Percentiles rank a stretch among this genome's conserved stretches.
These are phyloP conservation scores for Pythium sp. DNA, from an alignment of 352 stramenopile genomes.

Conservation along the genomic window DNA sequence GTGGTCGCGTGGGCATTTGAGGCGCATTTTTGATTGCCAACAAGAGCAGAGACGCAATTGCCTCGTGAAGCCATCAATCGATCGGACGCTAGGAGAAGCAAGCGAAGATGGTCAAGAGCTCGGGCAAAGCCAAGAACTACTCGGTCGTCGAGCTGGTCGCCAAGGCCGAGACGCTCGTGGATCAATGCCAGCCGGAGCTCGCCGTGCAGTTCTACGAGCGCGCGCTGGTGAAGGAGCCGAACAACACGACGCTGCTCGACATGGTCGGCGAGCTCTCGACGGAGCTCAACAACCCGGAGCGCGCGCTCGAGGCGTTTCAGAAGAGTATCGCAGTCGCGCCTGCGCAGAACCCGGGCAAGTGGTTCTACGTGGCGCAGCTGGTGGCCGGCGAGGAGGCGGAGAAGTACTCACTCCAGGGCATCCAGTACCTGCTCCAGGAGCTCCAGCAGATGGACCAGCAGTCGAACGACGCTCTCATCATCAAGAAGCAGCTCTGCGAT, in stretches of 20 bases:
- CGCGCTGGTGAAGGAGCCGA: conserved; percentile 64
- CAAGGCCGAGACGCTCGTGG: conserved; percentile 82
- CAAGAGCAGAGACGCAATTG: neutral
- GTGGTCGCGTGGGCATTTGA: conserved; percentile 15
- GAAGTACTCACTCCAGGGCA: conserved; percentile 65
- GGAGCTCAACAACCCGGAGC: conserved; percentile 80
- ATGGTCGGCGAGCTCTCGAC: conserved; percentile 77
- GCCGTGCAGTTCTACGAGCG: conserved; percentile 85
- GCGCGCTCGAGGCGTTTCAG: conserved; percentile 67
- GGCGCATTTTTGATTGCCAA: conserved; percentile 3
- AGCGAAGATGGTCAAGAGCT: conserved; percentile 30
- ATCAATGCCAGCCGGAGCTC: conserved; percentile 82
- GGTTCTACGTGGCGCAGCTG: conserved; percentile 84
- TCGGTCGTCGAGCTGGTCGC: conserved; percentile 70
- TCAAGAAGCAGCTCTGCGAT: conserved; percentile 92
- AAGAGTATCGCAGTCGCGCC: conserved; percentile 67
- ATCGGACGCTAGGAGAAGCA: neutral
- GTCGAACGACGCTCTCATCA: conserved; percentile 49
- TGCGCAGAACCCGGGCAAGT: conserved; percentile 76
- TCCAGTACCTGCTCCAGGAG: conserved; percentile 63
- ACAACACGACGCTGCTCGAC: conserved; percentile 71
- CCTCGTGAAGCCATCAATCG: conserved; percentile 9
- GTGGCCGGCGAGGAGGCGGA: conserved; percentile 70
- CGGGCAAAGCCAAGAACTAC: conserved; percentile 33
- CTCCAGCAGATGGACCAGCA: conserved; percentile 34